Percentiles rank a stretch among this genome's conserved stretches.
phyloP scores from a whole-genome alignment of 768 basidiomycete genomes.

The Mycena haematopus region DNA sequence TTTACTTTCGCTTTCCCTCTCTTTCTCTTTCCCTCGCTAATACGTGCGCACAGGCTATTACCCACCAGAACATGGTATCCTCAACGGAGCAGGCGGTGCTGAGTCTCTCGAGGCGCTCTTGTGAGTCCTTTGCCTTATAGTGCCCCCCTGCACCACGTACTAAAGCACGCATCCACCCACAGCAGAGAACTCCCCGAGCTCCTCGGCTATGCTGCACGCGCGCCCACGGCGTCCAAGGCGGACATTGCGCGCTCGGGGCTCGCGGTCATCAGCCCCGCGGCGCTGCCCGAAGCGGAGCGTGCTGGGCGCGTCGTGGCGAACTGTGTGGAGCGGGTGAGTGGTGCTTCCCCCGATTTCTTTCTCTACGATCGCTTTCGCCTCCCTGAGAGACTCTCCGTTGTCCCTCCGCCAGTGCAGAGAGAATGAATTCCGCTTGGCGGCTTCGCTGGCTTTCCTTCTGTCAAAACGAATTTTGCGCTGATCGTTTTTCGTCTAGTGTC shows the following conservation, averaged over 20 bases:
- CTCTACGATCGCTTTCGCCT: too few relatives aligned
- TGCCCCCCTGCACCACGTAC: background rate
- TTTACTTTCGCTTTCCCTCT: background rate
- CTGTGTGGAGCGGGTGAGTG: constrained; percentile 76
- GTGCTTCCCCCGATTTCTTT: background rate
- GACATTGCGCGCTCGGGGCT: constrained; percentile 89
- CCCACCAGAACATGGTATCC: constrained; percentile 86
- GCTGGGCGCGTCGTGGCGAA: constrained; percentile 74
- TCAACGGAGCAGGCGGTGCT: constrained; percentile 76
- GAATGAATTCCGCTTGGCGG: too few relatives aligned
- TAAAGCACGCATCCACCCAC: background rate
- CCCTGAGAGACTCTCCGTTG: too few relatives aligned
- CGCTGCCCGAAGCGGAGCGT: constrained; percentile 61
- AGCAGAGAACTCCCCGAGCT: constrained; percentile 82
- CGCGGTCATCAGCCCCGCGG: constrained; percentile 68
- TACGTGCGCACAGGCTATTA: constrained; percentile 72
- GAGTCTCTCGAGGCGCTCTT: constrained; percentile 83
- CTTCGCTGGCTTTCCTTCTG: too few relatives aligned
- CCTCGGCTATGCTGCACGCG: constrained; percentile 79
- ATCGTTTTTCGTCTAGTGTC: constrained; percentile 60
- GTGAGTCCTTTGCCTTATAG: constrained; percentile 45
- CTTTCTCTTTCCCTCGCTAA: background rate
- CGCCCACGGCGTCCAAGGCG: constrained; percentile 80
- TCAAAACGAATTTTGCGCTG: too few relatives aligned
- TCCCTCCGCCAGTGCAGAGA: too few relatives aligned